Conservation (phyloP, 495 filamentous ascomycete species). For the Penicillium arizonense region DNA sequence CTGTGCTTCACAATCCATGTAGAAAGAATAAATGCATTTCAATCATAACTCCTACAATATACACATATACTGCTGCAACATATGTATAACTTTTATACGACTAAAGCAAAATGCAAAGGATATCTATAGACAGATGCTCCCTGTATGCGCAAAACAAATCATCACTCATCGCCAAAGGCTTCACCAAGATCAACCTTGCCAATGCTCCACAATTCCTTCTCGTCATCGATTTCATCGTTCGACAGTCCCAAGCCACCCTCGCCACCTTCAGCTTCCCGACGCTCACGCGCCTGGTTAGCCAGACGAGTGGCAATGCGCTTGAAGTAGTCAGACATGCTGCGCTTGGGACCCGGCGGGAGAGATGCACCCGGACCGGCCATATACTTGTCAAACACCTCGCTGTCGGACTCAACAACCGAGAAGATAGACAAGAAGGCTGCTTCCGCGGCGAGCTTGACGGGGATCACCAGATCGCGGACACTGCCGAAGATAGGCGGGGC, state of each 20-base stretch:
- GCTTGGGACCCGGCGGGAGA: conserved; percentile 66
- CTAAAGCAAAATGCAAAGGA: conserved; percentile 19
- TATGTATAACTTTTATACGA: conserved; percentile 25
- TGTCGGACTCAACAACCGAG: conserved; percentile 81
- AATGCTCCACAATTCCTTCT: conserved; percentile 93
- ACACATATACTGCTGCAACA: conserved; percentile 10
- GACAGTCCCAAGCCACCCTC: conserved; percentile 78
- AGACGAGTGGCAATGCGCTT: conserved; percentile 84
- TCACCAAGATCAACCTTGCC: conserved; percentile 84
- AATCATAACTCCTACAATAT: conserved; percentile 20
- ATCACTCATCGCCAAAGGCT: conserved; percentile 53
- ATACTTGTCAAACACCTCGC: conserved; percentile 88
- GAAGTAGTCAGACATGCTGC: conserved; percentile 97
- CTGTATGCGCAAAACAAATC: conserved; percentile 19
- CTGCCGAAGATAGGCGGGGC: conserved; percentile 83
- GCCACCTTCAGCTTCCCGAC: conserved; percentile 86
- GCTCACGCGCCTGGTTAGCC: conserved; percentile 78
- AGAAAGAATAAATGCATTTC: background rate
- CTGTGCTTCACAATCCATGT: background rate
- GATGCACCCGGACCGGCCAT: conserved; percentile 61
- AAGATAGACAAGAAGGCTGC: conserved; percentile 95
- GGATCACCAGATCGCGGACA: conserved; percentile 91
- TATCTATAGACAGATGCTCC: conserved; percentile 27
- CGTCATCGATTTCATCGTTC: conserved; percentile 89
- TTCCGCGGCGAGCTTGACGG: conserved; percentile 92